phyloP scores from a whole-genome alignment of 352 stramenopile species.

The Globisporangium orthogonon region DNA sequence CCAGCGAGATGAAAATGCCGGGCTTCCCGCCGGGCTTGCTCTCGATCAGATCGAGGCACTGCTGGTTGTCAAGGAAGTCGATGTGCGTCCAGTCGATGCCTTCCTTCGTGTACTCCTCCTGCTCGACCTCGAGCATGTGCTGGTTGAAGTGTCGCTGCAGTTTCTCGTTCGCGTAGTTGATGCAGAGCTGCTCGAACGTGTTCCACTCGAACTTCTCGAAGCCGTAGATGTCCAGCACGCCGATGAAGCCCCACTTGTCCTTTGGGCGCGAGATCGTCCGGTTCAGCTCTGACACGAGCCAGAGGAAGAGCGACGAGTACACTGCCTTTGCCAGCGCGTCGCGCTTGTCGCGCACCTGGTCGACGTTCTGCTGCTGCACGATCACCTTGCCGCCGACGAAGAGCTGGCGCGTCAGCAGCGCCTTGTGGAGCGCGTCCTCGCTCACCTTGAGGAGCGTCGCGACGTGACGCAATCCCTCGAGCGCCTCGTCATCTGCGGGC shows the following conservation, averaged over 20 bases:
- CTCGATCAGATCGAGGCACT: constrained; percentile 91
- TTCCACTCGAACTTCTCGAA: constrained; percentile 97
- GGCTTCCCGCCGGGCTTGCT: constrained; percentile 85
- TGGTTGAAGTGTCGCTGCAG: constrained; percentile 92
- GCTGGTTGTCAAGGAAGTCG: constrained; percentile 92
- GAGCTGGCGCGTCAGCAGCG: constrained; percentile 76
- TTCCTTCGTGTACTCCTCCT: constrained; percentile 97
- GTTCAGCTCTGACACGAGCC: constrained; percentile 89
- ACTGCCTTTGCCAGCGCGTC: constrained; percentile 90
- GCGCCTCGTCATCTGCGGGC: constrained; percentile 36
- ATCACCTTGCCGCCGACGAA: constrained; percentile 89
- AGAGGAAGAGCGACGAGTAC: constrained; percentile 90
- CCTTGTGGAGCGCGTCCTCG: constrained; percentile 61
- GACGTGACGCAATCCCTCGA: constrained; percentile 47
- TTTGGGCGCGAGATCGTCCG: constrained; percentile 77
- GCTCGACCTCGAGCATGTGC: constrained; percentile 95
- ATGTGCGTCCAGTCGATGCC: constrained; percentile 92
- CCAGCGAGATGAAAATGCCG: constrained; percentile 93
- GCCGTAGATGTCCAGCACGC: constrained; percentile 96
- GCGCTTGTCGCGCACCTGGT: constrained; percentile 85
- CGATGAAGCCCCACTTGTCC: constrained; percentile 90
- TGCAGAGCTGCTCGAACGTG: constrained; percentile 95
- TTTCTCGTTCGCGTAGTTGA: constrained; percentile 96
- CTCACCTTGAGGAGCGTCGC: constrained; percentile 74
- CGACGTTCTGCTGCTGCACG: constrained; percentile 83